Percentiles rank a stretch among this genome's conserved stretches.
Conservation (phyloP, 139 green algal genomes). For the Chlorella sp. region DNA sequence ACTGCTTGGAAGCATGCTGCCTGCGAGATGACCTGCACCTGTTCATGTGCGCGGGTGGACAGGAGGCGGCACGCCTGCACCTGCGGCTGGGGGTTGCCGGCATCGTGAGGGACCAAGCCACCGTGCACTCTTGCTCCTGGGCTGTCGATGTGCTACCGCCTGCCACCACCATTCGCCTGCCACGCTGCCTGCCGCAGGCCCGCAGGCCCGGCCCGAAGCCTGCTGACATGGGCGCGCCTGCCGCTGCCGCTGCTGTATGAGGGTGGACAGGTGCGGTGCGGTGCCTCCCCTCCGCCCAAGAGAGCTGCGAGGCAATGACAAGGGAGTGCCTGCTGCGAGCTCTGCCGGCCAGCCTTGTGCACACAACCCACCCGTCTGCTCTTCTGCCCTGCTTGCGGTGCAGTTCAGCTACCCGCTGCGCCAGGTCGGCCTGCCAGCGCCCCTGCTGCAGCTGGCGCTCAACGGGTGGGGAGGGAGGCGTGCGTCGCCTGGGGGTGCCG, state of each 20-base stretch:
- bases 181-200: not conserved
- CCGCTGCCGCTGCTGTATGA: conserved; percentile 32
- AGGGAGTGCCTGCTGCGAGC: too few relatives aligned
- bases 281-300: too few relatives aligned
- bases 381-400: not conserved
- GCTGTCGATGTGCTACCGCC: too few relatives aligned
- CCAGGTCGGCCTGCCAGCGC: not conserved
- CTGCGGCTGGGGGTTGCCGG: too few relatives aligned
- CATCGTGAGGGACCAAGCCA: too few relatives aligned
- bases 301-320: too few relatives aligned
- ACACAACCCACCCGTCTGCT: not conserved
- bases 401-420: conserved; percentile 32
- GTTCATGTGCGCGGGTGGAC: conserved; percentile 3
- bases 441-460: conserved; percentile 26
- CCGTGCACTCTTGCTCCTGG: too few relatives aligned
- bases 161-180: too few relatives aligned
- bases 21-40: conserved; percentile 22
- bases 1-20: conserved; percentile 30
- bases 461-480: too few relatives aligned
- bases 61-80: too few relatives aligned
- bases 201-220: not conserved
- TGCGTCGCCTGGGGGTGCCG: too few relatives aligned
- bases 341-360: too few relatives aligned
- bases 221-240: conserved; percentile 27
- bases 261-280: conserved; percentile 1